phyloP scores from a whole-genome alignment of 441 rosid species.

The Gossypium gossypioides region DNA sequence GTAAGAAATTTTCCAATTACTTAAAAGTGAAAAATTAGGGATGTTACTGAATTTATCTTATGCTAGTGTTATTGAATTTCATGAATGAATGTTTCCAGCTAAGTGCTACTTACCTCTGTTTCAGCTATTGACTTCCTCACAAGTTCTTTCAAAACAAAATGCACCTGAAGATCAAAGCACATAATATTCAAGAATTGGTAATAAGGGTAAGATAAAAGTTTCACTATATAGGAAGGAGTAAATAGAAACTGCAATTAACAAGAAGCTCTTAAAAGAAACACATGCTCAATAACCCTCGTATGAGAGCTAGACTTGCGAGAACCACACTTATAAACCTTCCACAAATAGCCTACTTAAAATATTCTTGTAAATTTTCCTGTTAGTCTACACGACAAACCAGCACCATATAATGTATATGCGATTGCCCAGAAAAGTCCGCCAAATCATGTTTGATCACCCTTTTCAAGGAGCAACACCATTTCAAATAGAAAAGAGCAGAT shows the following conservation, averaged over 20 bases:
- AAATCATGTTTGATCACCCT: background rate
- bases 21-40: background rate
- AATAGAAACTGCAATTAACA: background rate
- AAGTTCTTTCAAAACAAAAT: constrained; percentile 86
- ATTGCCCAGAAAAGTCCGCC: background rate
- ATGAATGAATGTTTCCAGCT: background rate
- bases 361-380: constrained; percentile 3
- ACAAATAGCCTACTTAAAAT: background rate
- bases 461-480: background rate
- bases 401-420: background rate
- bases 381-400: background rate
- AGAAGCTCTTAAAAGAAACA: background rate
- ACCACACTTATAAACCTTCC: background rate
- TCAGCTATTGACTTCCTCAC: constrained; percentile 85
- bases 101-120: constrained; percentile 59
- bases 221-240: background rate
- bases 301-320: background rate
- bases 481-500: background rate
- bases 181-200: background rate
- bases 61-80: background rate
- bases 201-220: background rate
- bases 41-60: background rate
- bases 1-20: background rate
- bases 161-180: constrained; percentile 49
- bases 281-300: background rate